Evolutionary conservation across 768 basidiomycete species (phyloP).

Genomic region (Clitopilus passeckerianus): DNA sequence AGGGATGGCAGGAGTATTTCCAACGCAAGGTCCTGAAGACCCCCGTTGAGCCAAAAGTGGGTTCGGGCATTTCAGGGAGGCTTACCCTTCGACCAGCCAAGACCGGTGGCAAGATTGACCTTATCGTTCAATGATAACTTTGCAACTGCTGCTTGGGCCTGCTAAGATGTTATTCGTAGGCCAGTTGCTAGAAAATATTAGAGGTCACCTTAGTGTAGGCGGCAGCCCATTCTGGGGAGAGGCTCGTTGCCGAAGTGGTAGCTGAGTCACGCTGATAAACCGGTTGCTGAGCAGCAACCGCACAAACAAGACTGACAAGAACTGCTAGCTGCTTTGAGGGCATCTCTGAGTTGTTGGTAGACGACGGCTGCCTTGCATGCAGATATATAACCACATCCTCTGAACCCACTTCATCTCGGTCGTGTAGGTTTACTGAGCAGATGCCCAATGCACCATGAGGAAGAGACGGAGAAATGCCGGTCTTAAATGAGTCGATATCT

Average conservation of each 20-base stretch:
- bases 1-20: constrained; percentile 43
- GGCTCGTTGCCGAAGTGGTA: constrained; percentile 20
- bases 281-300: constrained; percentile 29
- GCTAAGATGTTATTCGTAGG: not conserved
- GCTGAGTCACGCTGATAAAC: constrained; percentile 28
- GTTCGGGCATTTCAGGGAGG: not conserved
- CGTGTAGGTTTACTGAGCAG: not conserved
- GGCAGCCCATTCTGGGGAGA: constrained; percentile 47
- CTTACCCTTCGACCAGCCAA: constrained; percentile 37
- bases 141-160: constrained; percentile 45
- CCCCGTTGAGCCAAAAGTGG: not conserved
- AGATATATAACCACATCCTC: constrained; percentile 3
- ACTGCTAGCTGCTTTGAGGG: constrained; percentile 10
- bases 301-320: constrained; percentile 17
- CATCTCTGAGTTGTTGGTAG: constrained; percentile 1
- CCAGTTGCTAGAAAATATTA: not conserved
- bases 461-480: not conserved
- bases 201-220: constrained; percentile 46
- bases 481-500: not conserved
- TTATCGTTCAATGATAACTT: constrained; percentile 53
- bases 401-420: not conserved
- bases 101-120: constrained; percentile 49
- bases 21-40: constrained; percentile 36
- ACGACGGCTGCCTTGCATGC: not conserved
- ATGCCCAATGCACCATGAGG: not conserved